These are phyloP conservation scores for Grammothele lineata DNA, from an alignment of 768 basidiomycete genomes.

Conservation along the genomic window DNA sequence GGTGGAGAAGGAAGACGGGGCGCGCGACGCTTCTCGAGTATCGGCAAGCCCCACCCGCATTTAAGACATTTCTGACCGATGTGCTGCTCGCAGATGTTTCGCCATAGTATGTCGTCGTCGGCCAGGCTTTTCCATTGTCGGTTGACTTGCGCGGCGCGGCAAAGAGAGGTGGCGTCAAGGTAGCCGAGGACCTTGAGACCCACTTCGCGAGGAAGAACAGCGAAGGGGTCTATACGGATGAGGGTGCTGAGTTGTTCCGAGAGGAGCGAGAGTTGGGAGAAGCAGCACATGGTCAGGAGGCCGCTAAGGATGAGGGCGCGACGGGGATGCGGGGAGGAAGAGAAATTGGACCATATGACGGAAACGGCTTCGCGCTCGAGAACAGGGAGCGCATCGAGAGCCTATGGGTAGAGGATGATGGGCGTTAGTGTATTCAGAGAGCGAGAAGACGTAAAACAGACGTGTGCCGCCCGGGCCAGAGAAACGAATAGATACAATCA, in stretches of 20 bases:
- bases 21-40: constrained; percentile 71
- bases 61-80: constrained; percentile 95
- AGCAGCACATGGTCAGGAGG: constrained; percentile 98
- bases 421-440: neutral
- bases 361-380: constrained; percentile 86
- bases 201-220: constrained; percentile 86
- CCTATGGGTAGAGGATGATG: constrained; percentile 41
- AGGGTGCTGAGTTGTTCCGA: constrained; percentile 88
- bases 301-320: constrained; percentile 94
- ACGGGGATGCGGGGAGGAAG: constrained; percentile 85
- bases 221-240: constrained; percentile 94
- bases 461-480: too few species aligned
- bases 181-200: constrained; percentile 80
- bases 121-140: constrained; percentile 83
- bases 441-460: neutral
- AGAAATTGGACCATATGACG: constrained; percentile 95
- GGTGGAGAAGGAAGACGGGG: constrained; percentile 33
- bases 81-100: constrained; percentile 95
- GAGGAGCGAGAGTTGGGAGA: constrained; percentile 94
- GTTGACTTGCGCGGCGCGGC: constrained; percentile 89
- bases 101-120: constrained; percentile 95
- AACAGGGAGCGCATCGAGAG: constrained; percentile 83
- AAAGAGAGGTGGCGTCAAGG: constrained; percentile 90
- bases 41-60: constrained; percentile 95
- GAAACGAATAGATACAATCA: too few species aligned